Percentiles rank a stretch among this genome's conserved stretches.
Evolutionary conservation across 2,329 filamentous ascomycete genomes (phyloP).

Genomic region (Talaromyces sp.): DNA sequence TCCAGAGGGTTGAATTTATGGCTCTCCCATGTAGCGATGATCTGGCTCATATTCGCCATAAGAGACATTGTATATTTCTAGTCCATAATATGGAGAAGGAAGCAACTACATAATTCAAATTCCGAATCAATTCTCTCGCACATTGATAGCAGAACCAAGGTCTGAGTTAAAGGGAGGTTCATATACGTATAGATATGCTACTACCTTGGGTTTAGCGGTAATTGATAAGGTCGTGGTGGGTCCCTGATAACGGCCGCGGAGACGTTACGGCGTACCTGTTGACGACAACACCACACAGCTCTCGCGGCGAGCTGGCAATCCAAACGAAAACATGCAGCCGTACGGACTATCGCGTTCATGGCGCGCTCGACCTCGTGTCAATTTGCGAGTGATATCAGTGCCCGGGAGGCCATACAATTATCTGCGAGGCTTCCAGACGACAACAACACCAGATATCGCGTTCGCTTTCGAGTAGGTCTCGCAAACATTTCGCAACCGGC

Average conservation of each 20-base stretch:
- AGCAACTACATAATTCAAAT: too few relatives aligned
- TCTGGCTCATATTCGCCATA: too few relatives aligned
- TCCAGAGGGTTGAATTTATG: too few relatives aligned
- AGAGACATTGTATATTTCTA: too few relatives aligned
- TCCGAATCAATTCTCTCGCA: too few relatives aligned
- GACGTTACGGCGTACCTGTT: too few relatives aligned
- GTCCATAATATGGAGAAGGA: too few relatives aligned
- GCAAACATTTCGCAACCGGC: neutral
- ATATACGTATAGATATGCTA: too few relatives aligned
- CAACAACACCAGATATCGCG: slow-evolving; percentile 35
- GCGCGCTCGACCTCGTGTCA: neutral
- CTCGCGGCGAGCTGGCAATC: neutral
- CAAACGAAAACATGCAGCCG: neutral
- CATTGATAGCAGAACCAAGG: too few relatives aligned
- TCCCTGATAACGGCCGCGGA: neutral
- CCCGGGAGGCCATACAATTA: neutral
- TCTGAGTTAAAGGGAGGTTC: too few relatives aligned
- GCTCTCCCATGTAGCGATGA: too few relatives aligned
- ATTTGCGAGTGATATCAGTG: neutral
- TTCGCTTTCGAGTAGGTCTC: slow-evolving; percentile 41
- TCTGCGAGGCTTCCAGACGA: slow-evolving; percentile 23
- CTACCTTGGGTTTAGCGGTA: too few relatives aligned
- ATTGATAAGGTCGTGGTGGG: neutral
- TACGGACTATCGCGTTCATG: slow-evolving; percentile 2
- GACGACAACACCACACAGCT: neutral